These are phyloP conservation scores for Solanum paucissectum DNA, from an alignment of 257 asterid genomes.

Conservation along the genomic window DNA sequence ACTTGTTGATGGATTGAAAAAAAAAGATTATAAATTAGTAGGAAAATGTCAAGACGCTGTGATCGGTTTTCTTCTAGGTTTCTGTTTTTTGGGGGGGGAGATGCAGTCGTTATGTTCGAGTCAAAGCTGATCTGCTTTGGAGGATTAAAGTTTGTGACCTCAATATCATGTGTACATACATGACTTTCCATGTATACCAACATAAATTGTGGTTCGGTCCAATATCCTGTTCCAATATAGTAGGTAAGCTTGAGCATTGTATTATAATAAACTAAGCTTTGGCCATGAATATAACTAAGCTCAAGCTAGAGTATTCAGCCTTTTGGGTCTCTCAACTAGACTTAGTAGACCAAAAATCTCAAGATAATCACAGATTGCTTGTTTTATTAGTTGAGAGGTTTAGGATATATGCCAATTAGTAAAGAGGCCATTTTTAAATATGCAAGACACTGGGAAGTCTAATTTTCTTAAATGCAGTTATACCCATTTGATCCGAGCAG, in stretches of 20 bases:
- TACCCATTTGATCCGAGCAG: background rate
- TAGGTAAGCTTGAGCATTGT: too few species aligned
- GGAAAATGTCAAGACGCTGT: background rate
- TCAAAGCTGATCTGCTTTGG: background rate
- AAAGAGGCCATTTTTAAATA: background rate
- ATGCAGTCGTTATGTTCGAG: background rate
- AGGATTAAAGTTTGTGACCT: background rate
- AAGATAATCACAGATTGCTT: background rate
- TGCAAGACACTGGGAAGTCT: background rate
- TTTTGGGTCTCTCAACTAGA: background rate
- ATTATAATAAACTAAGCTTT: too few species aligned
- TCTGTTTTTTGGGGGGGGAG: background rate
- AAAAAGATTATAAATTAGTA: background rate
- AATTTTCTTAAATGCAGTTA: background rate
- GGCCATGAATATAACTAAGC: background rate
- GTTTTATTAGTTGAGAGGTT: background rate
- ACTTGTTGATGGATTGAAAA: background rate
- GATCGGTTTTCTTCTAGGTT: background rate
- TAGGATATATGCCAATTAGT: background rate
- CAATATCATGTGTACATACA: background rate
- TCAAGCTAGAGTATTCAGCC: background rate
- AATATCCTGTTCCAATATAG: background rate
- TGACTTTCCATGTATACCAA: background rate
- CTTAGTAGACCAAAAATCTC: background rate
- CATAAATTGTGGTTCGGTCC: background rate